These are phyloP conservation scores for Ustilago curta DNA, from an alignment of 1,284 basidiomycete species.

Conservation along the genomic window DNA sequence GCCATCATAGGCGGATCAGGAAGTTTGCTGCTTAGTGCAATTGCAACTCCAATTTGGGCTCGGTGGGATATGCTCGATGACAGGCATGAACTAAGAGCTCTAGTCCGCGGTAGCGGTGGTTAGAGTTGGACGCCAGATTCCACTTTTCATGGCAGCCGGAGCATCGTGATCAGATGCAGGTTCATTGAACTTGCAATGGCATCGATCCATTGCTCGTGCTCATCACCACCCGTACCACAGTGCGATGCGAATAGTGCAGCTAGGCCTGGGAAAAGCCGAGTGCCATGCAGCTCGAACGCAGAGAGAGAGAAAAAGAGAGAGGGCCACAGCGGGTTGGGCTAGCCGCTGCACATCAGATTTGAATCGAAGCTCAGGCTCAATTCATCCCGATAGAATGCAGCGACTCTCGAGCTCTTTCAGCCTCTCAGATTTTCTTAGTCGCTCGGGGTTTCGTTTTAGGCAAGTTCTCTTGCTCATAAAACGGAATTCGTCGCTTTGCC, in stretches of 20 bases:
- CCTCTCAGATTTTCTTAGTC: background rate
- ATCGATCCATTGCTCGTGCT: background rate
- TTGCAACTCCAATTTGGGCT: background rate
- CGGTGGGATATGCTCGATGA: slow-evolving; percentile 1
- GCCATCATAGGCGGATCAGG: background rate
- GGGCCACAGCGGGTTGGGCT: no score
- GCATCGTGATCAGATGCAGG: background rate
- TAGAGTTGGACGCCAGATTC: slow-evolving; percentile 2
- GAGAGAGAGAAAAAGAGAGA: no score
- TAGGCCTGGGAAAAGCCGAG: slow-evolving; percentile 39
- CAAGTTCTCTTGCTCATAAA: slow-evolving; percentile 1
- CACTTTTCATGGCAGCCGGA: slow-evolving; percentile 2
- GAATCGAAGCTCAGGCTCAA: background rate
- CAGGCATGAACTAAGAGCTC: background rate
- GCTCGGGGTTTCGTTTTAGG: slow-evolving; percentile 10
- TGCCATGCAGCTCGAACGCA: slow-evolving; percentile 12
- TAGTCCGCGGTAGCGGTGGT: background rate
- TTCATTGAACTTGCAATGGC: background rate
- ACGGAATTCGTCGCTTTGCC: background rate
- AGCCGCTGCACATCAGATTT: background rate
- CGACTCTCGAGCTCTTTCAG: background rate
- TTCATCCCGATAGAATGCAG: slow-evolving; percentile 14
- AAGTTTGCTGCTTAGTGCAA: background rate
- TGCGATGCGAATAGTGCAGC: slow-evolving; percentile 5
- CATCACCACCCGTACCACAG: no score